phyloP scores from a whole-genome alignment of 192 early-diverging fungal genomes.

The Umbelopsis sp. region DNA sequence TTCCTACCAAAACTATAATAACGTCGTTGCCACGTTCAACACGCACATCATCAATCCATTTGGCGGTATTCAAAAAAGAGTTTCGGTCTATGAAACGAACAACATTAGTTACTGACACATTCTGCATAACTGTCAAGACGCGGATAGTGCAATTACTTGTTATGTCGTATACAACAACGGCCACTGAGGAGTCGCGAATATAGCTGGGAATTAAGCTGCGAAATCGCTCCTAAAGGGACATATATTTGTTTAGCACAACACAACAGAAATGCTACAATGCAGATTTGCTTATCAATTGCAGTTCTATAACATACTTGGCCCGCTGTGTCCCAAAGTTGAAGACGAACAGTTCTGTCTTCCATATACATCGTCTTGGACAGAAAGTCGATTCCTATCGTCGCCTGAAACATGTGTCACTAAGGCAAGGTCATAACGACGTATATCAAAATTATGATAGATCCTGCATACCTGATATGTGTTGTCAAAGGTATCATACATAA shows the following conservation, averaged over 20 bases:
- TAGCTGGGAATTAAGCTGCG: constrained; percentile 96
- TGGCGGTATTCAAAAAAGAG: constrained; percentile 95
- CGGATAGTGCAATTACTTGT: constrained; percentile 65
- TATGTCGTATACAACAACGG: constrained; percentile 97
- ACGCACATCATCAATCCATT: constrained; percentile 99
- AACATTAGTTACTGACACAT: constrained; percentile 6
- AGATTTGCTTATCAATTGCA: constrained; percentile 18
- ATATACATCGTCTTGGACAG: constrained; percentile 99
- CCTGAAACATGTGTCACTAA: constrained; percentile 51
- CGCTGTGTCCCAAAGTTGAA: constrained; percentile 99
- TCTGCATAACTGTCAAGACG: neutral
- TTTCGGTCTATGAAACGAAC: constrained; percentile 70
- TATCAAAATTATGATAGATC: neutral
- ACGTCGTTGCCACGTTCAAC: constrained; percentile 98
- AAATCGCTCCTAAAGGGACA: constrained; percentile 83
- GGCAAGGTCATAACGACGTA: neutral
- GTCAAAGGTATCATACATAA: constrained; percentile 99
- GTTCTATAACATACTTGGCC: constrained; percentile 68
- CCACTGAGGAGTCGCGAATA: constrained; percentile 97
- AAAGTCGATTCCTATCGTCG: constrained; percentile 99
- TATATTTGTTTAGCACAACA: neutral
- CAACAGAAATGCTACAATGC: neutral
- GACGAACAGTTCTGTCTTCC: constrained; percentile 95
- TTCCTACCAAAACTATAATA: constrained; percentile 97
- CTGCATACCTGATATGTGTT: constrained; percentile 85